Evolutionary conservation across 1,139 yeast species (phyloP), one percentile per base, ranked within the genome.

Genomic region (Magnusiomyces clavatus): DNA sequence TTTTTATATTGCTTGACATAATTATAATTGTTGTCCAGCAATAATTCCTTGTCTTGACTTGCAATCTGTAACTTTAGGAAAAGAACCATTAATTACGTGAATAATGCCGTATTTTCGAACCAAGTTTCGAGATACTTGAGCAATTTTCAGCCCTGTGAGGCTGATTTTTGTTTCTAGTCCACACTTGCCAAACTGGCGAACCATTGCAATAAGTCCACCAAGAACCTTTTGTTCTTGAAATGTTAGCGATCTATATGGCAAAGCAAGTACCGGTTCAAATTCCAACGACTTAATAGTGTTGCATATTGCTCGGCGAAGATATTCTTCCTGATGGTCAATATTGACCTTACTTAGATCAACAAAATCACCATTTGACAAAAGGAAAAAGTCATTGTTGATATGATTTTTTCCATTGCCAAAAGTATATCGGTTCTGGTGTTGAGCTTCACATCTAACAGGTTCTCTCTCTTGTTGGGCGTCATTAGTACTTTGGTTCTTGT

Each of bases 311-410:
- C 16, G 39, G 12, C 34, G 40, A 2, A 44, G 3, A 11, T 17
- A 13, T 19, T 44, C 47, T 13, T 44, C 47, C 2, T 20, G n/a
- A 2, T 5, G 14, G n/a, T 14, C 31, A 3, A 44, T 17, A 12
- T 11, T 8, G 16, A 44, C 47, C 17, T 35, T 34, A 5, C 14
- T 6, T n/a, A 44, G 16, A 35, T 17, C 36, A 3, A 35, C 47
- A 44, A 44, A 44, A 20, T 44, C 47, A 12, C 47, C 47, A 35
- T 44, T 44, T 2, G 47, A 35, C 40, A 44, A 31, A 14, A 44
- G 39, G 19, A 35, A 44, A 19, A 35, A 44, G 16, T 14, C 3
- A 2, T 35, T 20, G 17, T 19, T 34, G n/a, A 34, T 31, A 39
- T 24, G 4, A 8, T 24, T 24, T 8, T 24, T 24, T 4, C 8